Evolutionary conservation across 176 grass and related monocot genomes (phyloP).

Genomic region (Areca catechu): DNA sequence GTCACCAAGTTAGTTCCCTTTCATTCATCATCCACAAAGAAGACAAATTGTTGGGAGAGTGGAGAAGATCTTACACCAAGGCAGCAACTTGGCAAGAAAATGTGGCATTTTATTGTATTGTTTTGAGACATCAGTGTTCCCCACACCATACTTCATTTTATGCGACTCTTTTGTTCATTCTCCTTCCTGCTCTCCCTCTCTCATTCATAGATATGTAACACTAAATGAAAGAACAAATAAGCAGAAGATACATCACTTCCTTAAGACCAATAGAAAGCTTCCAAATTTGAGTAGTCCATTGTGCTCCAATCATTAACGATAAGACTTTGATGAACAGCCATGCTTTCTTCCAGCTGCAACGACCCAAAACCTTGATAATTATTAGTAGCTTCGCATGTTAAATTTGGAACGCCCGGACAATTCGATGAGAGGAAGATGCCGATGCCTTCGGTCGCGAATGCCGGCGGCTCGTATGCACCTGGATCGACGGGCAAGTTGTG

Average conservation of each 20-base stretch:
- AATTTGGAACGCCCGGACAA: constrained; percentile 32
- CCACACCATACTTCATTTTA: not conserved
- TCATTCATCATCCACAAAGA: too few species aligned
- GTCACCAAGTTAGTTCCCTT: too few species aligned
- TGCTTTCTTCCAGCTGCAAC: constrained; percentile 24
- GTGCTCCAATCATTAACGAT: constrained; percentile 36
- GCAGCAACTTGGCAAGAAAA: not conserved
- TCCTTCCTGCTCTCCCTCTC: constrained; percentile 16
- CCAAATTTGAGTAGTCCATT: constrained; percentile 40
- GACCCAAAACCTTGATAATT: constrained; percentile 32
- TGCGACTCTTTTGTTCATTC: constrained; percentile 3
- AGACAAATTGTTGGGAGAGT: too few species aligned
- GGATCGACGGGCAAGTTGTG: constrained; percentile 44
- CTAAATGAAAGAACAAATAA: constrained; percentile 23
- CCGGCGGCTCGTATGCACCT: constrained; percentile 40
- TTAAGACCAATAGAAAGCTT: constrained; percentile 57
- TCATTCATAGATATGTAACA: constrained; percentile 22
- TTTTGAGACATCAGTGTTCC: not conserved
- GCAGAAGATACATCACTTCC: constrained; percentile 4
- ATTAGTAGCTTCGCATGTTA: constrained; percentile 37
- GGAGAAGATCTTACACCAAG: too few species aligned
- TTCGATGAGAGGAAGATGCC: constrained; percentile 29
- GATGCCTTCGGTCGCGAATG: constrained; percentile 20
- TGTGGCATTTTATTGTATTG: not conserved
- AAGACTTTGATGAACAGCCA: constrained; percentile 25